Base-by-base conservation (phyloP, 202 grass and related monocot genomes). In the Bolboschoenoplectus hybrid region DNA sequence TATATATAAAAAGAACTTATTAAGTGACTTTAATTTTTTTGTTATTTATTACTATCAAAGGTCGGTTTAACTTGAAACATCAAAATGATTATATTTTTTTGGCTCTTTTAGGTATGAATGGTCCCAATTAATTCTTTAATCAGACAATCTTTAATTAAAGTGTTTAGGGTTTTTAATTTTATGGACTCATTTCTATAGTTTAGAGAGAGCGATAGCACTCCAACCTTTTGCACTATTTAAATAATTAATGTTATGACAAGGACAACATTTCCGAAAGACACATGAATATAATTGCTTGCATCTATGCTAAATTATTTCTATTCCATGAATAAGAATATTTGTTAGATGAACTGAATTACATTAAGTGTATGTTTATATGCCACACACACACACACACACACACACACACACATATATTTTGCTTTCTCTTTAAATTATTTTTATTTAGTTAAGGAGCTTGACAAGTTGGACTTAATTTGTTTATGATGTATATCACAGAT, bases 251-350 rank as follows among this genome's bases (percentile, higher is more conserved):
- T 2, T 75, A 53, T 75, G 45, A 75, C 47, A 35, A 47, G 68
- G 68, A 75, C 72, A 35, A 34, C 9, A 75, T 34, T 52, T 34
- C 19, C 47, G 20, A 75, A 53, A 52, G 72, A 47, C 72, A 53
- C 46, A n/a, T 51, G 47, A 75, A 75, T 52, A 75, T 75, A 75
- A 75, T 53, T 73, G 19, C 17, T 55, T 55, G 14, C 43, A n/a
- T 72, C 14, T 72, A 69, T 69, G 67, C 20, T 69, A 8, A 40
- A 35, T 17, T 44, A 45, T 45, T 46, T 71, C 0, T 19, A 39
- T 26, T 26, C 26, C 26, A 26, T 26, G 26, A 26, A 26, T 26
- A 26, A 26, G 26, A 26, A 26, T 26, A 26, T 26, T 26, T 26
- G 26, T 26, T 26, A 26, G 26, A 26, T 26, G 26, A 26, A 26